Percentiles rank a stretch among this genome's conserved stretches.
phyloP scores from a whole-genome alignment of 805 yeast species.

The Pichia cephalocereana region DNA sequence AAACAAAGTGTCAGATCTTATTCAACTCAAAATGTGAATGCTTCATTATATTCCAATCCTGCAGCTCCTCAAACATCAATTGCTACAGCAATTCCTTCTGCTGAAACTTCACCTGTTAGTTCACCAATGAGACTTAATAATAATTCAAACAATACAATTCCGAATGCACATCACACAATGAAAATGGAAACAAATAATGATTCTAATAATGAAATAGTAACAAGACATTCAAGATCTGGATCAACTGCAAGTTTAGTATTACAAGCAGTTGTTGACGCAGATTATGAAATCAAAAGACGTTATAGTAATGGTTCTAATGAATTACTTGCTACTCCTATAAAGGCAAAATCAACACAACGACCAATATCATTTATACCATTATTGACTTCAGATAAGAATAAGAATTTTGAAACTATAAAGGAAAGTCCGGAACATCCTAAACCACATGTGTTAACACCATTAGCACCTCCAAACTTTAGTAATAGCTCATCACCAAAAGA shows the following conservation, averaged over 20 bases:
- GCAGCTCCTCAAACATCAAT: constrained; percentile 60
- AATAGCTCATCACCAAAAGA: background rate
- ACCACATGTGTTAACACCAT: constrained; percentile 12
- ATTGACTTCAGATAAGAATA: constrained; percentile 16
- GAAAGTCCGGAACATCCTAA: constrained; percentile 31
- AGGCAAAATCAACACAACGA: constrained; percentile 20
- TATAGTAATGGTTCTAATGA: constrained; percentile 21
- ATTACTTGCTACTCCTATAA: constrained; percentile 10
- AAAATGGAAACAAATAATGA: background rate
- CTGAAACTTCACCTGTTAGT: constrained; percentile 19
- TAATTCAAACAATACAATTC: background rate
- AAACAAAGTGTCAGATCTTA: constrained; percentile 26
- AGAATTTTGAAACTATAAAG: constrained; percentile 33
- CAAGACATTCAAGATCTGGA: constrained; percentile 19
- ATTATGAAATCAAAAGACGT: constrained; percentile 27
- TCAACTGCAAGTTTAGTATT: constrained; percentile 59
- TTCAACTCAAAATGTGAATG: constrained; percentile 30
- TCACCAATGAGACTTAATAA: constrained; percentile 15
- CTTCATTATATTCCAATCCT: constrained; percentile 39
- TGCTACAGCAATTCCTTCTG: constrained; percentile 25
- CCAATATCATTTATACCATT: constrained; percentile 23
- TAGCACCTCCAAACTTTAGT: constrained; percentile 19
- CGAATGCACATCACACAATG: background rate
- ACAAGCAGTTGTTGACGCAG: constrained; percentile 68
- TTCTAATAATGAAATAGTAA: background rate